phyloP scores from a whole-genome alignment of 805 yeast genomes.

The Saccharomycodes ludwigii region DNA sequence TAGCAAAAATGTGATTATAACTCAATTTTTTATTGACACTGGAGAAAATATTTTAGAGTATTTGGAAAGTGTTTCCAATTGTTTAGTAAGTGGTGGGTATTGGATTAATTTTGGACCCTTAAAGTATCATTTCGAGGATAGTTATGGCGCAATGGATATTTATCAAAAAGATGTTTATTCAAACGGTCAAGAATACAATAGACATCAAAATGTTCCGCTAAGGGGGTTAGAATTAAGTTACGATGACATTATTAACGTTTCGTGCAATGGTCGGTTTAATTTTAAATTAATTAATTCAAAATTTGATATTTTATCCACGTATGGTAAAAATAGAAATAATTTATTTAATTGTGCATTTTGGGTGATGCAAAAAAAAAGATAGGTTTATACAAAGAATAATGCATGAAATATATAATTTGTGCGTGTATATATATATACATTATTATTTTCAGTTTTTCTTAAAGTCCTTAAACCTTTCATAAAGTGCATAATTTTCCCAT shows the following conservation, averaged over 20 bases:
- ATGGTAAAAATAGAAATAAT: conserved; percentile 35
- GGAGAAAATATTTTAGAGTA: conserved; percentile 44
- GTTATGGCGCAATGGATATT: conserved; percentile 20
- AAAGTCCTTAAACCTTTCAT: conserved; percentile 34
- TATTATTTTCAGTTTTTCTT: conserved; percentile 1
- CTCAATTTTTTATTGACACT: conserved; percentile 48
- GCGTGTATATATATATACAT: no score
- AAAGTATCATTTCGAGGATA: conserved; percentile 53
- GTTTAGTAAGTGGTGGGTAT: conserved; percentile 30
- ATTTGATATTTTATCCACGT: conserved; percentile 33
- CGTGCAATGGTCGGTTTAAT: conserved; percentile 32
- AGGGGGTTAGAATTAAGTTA: conserved; percentile 43
- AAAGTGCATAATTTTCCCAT: conserved; percentile 51
- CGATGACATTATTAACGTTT: conserved; percentile 37
- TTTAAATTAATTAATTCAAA: conserved; percentile 34
- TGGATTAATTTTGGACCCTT: conserved; percentile 58
- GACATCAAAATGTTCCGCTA: conserved; percentile 14
- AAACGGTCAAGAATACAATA: conserved; percentile 8
- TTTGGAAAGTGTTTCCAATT: conserved; percentile 31
- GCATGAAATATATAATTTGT: no score
- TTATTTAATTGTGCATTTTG: conserved; percentile 54
- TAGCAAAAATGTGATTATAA: conserved; percentile 31
- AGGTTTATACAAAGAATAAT: no score
- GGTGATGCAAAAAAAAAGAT: conserved; percentile 42
- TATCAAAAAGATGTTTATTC: conserved; percentile 13